Percentiles rank a stretch among this genome's conserved stretches.
Evolutionary conservation across 495 filamentous ascomycete species (phyloP).

Genomic region (Penicillium macrosclerotiorum): DNA sequence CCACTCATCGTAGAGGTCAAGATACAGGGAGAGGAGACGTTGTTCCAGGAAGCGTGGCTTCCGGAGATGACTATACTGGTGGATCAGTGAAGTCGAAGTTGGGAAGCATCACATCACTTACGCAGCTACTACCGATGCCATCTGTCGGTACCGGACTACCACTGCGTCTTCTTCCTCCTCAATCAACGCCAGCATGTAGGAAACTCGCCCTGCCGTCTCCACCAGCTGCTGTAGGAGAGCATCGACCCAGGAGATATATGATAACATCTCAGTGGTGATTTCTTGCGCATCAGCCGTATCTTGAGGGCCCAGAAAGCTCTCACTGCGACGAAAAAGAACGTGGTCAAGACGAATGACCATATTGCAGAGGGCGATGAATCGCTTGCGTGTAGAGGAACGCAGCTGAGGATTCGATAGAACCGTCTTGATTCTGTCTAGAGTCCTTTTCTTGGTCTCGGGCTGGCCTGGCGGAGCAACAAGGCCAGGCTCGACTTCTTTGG

Average conservation of each 20-base stretch:
- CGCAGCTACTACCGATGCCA: constrained; percentile 17
- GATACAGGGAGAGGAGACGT: constrained; percentile 19
- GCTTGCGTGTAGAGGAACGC: constrained; percentile 2
- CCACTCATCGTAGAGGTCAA: constrained; percentile 29
- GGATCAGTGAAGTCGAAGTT: neutral
- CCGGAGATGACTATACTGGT: constrained; percentile 15
- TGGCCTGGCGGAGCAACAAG: neutral
- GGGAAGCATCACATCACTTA: constrained; percentile 12
- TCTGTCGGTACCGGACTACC: constrained; percentile 15
- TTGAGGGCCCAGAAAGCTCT: constrained; percentile 7
- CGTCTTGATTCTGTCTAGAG: constrained; percentile 18
- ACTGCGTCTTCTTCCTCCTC: neutral
- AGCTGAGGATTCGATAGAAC: constrained; percentile 15
- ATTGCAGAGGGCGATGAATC: constrained; percentile 27
- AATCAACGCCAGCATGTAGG: constrained; percentile 2
- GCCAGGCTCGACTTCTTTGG: constrained; percentile 10
- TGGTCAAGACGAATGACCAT: constrained; percentile 21
- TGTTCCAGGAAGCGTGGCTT: constrained; percentile 23
- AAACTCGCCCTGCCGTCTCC: neutral
- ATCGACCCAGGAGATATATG: constrained; percentile 17
- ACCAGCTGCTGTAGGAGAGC: constrained; percentile 10
- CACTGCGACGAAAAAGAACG: constrained; percentile 19
- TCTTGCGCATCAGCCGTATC: constrained; percentile 6
- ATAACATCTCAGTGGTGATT: constrained; percentile 11
- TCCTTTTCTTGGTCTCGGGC: neutral